Evolutionary conservation across 2,329 filamentous ascomycete species (phyloP).

Genomic region (Didymosphaeria variabile): DNA sequence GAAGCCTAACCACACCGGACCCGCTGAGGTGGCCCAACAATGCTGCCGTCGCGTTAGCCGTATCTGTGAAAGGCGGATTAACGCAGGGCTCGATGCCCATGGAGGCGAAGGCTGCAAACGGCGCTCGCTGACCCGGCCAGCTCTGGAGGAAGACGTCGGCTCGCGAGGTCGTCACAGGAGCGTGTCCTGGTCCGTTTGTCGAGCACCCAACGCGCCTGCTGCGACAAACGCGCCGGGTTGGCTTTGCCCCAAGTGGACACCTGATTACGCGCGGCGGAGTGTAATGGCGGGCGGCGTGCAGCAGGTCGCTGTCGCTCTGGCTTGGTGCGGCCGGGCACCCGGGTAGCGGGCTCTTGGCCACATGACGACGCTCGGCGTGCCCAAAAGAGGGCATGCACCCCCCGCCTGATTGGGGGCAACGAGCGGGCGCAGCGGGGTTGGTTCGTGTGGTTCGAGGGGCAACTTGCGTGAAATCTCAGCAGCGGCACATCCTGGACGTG

Average conservation of each 20-base stretch:
- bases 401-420: conserved; percentile 9
- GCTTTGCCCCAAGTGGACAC: background rate
- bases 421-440: conserved; percentile 3
- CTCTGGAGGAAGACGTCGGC: background rate
- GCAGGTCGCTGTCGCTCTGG: background rate
- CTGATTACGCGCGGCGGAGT: background rate
- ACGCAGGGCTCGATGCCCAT: background rate
- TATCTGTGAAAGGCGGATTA: background rate
- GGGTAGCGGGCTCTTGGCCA: conserved; percentile 7
- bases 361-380: background rate
- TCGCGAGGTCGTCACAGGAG: background rate
- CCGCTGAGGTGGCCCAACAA: conserved; percentile 2
- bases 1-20: conserved; percentile 6
- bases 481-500: background rate
- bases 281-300: background rate
- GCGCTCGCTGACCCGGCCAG: background rate
- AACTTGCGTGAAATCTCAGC: conserved; percentile 13
- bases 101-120: background rate
- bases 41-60: background rate
- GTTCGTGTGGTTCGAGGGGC: conserved; percentile 3
- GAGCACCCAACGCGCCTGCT: background rate
- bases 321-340: background rate
- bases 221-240: background rate
- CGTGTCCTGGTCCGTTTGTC: background rate
- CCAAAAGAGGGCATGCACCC: background rate